A percentile compares a stretch with the other conserved stretches of the same genome.
These are phyloP conservation scores for Arachis monticola DNA, from an alignment of 331 rosid genomes.

Conservation along the genomic window DNA sequence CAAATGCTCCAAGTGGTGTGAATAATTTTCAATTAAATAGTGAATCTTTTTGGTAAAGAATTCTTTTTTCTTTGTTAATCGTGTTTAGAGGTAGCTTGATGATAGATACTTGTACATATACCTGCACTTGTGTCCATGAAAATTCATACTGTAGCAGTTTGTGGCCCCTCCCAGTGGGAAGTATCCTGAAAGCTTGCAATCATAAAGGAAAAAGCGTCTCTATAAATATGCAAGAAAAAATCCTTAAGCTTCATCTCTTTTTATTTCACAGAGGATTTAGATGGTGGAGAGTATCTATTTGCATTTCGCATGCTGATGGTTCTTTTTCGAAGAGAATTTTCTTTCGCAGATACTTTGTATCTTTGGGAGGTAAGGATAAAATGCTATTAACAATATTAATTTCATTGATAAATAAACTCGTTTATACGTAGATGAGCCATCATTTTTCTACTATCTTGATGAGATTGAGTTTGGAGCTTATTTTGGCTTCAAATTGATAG, in stretches of 20 bases:
- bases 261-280: conserved; percentile 79
- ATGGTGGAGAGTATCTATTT: conserved; percentile 95
- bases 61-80: too few relatives aligned
- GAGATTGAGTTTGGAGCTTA: conserved; percentile 35
- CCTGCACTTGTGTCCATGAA: too few relatives aligned
- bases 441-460: conserved; percentile 18
- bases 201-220: too few relatives aligned
- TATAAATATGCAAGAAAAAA: background rate
- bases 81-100: too few relatives aligned
- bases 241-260: conserved; percentile 33
- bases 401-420: conserved; percentile 22
- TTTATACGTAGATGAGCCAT: conserved; percentile 9
- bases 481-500: conserved; percentile 41
- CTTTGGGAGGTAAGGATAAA: conserved; percentile 90
- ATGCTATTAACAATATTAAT: conserved; percentile 11
- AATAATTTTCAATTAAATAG: conserved; percentile 13
- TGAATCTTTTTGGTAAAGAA: too few relatives aligned
- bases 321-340: conserved; percentile 95
- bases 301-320: conserved; percentile 99
- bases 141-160: too few relatives aligned
- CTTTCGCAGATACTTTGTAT: conserved; percentile 87
- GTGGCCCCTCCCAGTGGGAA: too few relatives aligned
- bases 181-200: too few relatives aligned
- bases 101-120: too few relatives aligned
- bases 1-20: conserved; percentile 6